Conservation (phyloP, 2,329 filamentous ascomycete species). For the Fusarium armeniacum region DNA sequence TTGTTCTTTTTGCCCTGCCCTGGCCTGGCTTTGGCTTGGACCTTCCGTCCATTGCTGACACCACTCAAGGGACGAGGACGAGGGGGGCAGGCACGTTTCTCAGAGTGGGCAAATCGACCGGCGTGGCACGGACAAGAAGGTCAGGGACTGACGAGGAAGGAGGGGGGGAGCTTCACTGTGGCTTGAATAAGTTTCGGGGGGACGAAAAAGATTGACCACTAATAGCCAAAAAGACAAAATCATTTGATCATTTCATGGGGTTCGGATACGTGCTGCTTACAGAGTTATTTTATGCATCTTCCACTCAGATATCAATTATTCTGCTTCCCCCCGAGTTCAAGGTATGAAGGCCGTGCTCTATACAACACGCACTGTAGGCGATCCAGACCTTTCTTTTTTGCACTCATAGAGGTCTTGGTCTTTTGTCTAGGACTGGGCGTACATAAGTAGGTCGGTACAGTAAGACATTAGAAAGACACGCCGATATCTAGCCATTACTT, state of each 20-base stretch:
- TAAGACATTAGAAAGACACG: constrained; percentile 1
- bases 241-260: background rate
- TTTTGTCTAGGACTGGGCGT: constrained; percentile 6
- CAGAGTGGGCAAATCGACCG: constrained; percentile 12
- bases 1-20: constrained; percentile 43
- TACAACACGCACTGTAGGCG: constrained; percentile 18
- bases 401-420: background rate
- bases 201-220: constrained; percentile 3
- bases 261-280: background rate
- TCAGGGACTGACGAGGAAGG: constrained; percentile 27
- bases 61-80: constrained; percentile 11
- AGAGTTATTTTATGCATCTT: background rate
- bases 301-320: background rate
- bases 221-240: background rate
- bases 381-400: constrained; percentile 17
- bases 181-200: constrained; percentile 18
- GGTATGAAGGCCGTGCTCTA: constrained; percentile 29
- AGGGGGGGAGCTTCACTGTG: constrained; percentile 23
- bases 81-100: constrained; percentile 32
- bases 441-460: background rate
- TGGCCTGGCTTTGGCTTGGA: constrained; percentile 12
- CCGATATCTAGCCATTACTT: background rate
- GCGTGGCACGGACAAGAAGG: constrained; percentile 34
- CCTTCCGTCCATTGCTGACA: constrained; percentile 27
- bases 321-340: background rate